Conservation (phyloP, 2,329 filamentous ascomycete genomes). For the Lojkania enalia region DNA sequence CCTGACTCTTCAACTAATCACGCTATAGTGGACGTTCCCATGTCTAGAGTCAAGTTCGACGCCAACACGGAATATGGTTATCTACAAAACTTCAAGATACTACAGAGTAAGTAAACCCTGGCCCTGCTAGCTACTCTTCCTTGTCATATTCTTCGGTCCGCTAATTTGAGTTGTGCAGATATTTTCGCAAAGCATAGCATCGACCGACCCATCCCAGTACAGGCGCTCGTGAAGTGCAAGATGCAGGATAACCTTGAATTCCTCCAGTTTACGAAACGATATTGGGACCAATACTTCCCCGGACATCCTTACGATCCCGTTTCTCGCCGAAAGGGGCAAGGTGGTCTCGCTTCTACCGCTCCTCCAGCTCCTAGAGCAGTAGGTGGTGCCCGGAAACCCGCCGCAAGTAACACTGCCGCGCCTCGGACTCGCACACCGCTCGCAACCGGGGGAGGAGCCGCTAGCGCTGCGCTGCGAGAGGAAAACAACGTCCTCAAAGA, state of each 20-base stretch:
- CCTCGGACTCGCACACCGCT: constrained; percentile 47
- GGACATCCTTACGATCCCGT: constrained; percentile 96
- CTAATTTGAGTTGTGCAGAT: constrained; percentile 56
- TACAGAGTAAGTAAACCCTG: constrained; percentile 73
- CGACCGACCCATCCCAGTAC: constrained; percentile 87
- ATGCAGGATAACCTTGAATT: constrained; percentile 99
- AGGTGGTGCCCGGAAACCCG: constrained; percentile 43
- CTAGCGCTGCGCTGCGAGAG: constrained; percentile 72
- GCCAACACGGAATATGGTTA: constrained; percentile 97
- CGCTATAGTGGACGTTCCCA: constrained; percentile 77
- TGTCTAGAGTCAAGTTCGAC: constrained; percentile 97
- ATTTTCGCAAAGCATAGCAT: constrained; percentile 83
- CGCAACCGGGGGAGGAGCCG: constrained; percentile 56
- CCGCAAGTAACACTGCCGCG: constrained; percentile 45
- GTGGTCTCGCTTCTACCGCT: constrained; percentile 50
- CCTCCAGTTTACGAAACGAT: constrained; percentile 93
- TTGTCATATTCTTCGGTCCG: constrained; percentile 8
- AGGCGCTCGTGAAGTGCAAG: constrained; percentile 92
- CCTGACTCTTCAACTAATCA: constrained; percentile 2
- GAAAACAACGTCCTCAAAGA: constrained; percentile 92
- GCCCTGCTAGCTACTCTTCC: not conserved
- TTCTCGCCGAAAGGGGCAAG: constrained; percentile 76
- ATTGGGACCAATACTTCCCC: constrained; percentile 98
- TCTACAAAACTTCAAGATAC: constrained; percentile 96
- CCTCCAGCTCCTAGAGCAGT: not conserved